Percentiles rank a stretch among this genome's conserved stretches.
Conservation (phyloP, 192 early-diverging fungal species). For the Coemansia sp. region DNA sequence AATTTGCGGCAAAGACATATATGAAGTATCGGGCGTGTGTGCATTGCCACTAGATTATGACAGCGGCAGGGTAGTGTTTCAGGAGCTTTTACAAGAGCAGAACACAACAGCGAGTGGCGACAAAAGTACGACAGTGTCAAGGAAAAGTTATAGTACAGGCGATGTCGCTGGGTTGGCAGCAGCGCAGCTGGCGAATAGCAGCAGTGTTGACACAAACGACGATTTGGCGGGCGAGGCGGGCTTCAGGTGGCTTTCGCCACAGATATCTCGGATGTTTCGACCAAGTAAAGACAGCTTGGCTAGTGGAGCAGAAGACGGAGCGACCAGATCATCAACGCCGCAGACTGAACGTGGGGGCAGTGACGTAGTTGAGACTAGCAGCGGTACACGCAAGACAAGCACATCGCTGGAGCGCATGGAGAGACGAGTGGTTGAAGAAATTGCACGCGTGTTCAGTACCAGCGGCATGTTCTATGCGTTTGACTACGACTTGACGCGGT, state of each 20-base stretch:
- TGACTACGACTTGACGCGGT: constrained; percentile 41
- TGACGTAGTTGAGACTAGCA: not conserved
- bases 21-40: constrained; percentile 20
- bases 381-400: not conserved
- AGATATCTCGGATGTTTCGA: constrained; percentile 39
- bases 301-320: not conserved
- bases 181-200: not conserved
- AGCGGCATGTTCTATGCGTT: constrained; percentile 50
- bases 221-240: not conserved
- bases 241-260: constrained; percentile 37
- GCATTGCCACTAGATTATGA: constrained; percentile 37
- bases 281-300: not conserved
- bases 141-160: not conserved
- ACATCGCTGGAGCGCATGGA: constrained; percentile 34
- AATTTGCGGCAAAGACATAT: constrained; percentile 23
- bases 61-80: constrained; percentile 11
- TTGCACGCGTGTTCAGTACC: constrained; percentile 31
- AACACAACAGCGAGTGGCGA: not conserved
- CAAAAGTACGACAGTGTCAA: not conserved
- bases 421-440: constrained; percentile 40
- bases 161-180: not conserved
- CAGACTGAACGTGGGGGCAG: not conserved
- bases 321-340: not conserved
- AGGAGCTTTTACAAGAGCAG: not conserved
- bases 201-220: not conserved